phyloP scores from a whole-genome alignment of 805 yeast genomes.

The Scheffersomyces ergatensis region DNA sequence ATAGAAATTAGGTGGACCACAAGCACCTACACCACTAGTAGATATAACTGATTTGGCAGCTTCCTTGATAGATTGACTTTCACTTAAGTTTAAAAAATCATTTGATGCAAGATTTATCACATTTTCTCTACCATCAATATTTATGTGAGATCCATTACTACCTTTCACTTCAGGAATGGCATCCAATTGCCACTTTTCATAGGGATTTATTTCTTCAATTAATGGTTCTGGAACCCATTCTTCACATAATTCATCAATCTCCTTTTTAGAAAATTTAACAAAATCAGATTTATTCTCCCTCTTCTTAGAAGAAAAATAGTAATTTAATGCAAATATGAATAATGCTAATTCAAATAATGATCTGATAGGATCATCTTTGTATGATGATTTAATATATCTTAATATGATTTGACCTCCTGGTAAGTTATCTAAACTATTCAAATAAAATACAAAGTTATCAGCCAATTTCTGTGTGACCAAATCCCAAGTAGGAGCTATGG shows the following conservation, averaged over 20 bases:
- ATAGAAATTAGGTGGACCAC: slow-evolving; percentile 97
- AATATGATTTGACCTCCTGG: slow-evolving; percentile 63
- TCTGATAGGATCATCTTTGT: slow-evolving; percentile 90
- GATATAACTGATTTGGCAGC: slow-evolving; percentile 59
- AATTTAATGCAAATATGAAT: slow-evolving; percentile 77
- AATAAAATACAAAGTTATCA: slow-evolving; percentile 31
- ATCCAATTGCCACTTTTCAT: slow-evolving; percentile 61
- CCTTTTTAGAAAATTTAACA: slow-evolving; percentile 57
- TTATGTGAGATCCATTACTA: slow-evolving; percentile 42
- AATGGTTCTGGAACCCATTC: slow-evolving; percentile 94
- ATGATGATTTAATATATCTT: slow-evolving; percentile 78
- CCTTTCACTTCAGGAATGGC: slow-evolving; percentile 65
- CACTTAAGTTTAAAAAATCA: slow-evolving; percentile 68
- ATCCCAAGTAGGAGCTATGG: slow-evolving; percentile 37
- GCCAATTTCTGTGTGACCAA: slow-evolving; percentile 29
- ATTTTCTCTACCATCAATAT: slow-evolving; percentile 18
- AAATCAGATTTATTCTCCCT: slow-evolving; percentile 71
- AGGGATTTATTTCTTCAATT: slow-evolving; percentile 50
- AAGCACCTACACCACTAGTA: slow-evolving; percentile 90
- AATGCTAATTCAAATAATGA: slow-evolving; percentile 77
- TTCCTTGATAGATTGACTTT: slow-evolving; percentile 42
- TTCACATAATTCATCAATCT: slow-evolving; percentile 76
- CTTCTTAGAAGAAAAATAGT: slow-evolving; percentile 75
- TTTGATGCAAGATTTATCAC: slow-evolving; percentile 68
- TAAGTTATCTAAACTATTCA: slow-evolving; percentile 31